A percentile compares a stretch with the other conserved stretches of the same genome.
Conservation (phyloP, 208 protist species). For the Trypanosoma congolense region DNA sequence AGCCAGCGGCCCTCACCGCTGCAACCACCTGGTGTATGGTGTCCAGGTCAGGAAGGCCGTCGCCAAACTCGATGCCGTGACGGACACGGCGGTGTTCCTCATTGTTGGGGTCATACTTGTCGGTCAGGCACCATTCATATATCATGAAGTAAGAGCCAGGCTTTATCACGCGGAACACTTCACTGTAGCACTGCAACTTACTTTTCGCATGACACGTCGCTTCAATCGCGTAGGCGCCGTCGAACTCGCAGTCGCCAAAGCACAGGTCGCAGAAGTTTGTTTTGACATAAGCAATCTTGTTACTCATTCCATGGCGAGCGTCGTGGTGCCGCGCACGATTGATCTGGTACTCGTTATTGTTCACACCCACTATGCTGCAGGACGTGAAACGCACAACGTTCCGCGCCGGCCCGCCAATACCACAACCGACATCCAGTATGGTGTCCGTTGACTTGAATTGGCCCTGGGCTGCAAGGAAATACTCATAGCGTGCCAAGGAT, state of each 20-base stretch:
- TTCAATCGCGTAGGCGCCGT: conserved; percentile 95
- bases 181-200: conserved; percentile 87
- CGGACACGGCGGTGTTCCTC: conserved; percentile 85
- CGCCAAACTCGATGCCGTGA: conserved; percentile 92
- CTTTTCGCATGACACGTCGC: conserved; percentile 96
- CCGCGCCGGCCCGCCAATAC: conserved; percentile 93
- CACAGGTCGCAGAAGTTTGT: conserved; percentile 93
- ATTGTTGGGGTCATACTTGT: conserved; percentile 90
- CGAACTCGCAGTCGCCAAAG: conserved; percentile 87
- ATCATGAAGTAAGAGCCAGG: conserved; percentile 88
- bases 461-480: conserved; percentile 88
- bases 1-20: conserved; percentile 89
- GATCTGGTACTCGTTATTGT: conserved; percentile 97
- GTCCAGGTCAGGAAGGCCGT: conserved; percentile 91
- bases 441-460: conserved; percentile 82
- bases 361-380: conserved; percentile 94
- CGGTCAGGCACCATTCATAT: conserved; percentile 96
- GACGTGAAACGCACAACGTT: conserved; percentile 94
- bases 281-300: conserved; percentile 84
- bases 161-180: conserved; percentile 94
- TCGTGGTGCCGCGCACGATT: conserved; percentile 75
- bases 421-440: conserved; percentile 93
- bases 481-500: conserved; percentile 93
- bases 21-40: conserved; percentile 62
- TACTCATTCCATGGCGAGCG: conserved; percentile 51